Conservation (phyloP, 305 asterid species). For the Plantago coronopus region DNA sequence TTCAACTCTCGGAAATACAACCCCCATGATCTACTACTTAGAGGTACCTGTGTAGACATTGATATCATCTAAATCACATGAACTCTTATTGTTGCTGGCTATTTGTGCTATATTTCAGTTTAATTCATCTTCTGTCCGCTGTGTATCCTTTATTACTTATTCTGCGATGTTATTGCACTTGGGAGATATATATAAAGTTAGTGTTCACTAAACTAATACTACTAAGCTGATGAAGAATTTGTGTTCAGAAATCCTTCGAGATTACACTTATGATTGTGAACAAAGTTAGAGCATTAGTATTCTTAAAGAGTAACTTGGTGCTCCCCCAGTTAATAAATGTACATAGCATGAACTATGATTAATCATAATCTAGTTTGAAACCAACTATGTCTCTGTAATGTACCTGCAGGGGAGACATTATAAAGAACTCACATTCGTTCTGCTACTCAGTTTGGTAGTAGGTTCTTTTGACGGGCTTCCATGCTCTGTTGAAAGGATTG, state of each 20-base stretch:
- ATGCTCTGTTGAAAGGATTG: neutral
- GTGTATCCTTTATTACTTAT: neutral
- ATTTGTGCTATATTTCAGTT: constrained; percentile 3
- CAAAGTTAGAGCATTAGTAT: neutral
- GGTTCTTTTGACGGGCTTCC: neutral
- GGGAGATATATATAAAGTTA: neutral
- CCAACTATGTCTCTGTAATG: neutral
- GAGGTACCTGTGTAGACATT: constrained; percentile 37
- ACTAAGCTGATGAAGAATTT: neutral
- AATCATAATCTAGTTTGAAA: too few species aligned
- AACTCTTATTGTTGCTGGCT: neutral
- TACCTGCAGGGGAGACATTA: neutral
- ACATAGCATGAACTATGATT: neutral
- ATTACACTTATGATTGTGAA: neutral
- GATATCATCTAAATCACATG: neutral
- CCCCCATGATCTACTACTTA: constrained; percentile 38
- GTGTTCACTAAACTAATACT: neutral
- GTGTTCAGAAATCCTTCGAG: neutral
- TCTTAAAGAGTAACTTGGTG: neutral
- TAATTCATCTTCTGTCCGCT: constrained; percentile 1
- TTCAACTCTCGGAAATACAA: constrained; percentile 47
- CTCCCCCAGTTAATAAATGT: neutral
- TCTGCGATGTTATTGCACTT: neutral
- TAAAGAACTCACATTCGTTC: neutral
- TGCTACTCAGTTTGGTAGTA: neutral